Conservation (phyloP, 495 filamentous ascomycete genomes). For the Jackrogersella minutella region DNA sequence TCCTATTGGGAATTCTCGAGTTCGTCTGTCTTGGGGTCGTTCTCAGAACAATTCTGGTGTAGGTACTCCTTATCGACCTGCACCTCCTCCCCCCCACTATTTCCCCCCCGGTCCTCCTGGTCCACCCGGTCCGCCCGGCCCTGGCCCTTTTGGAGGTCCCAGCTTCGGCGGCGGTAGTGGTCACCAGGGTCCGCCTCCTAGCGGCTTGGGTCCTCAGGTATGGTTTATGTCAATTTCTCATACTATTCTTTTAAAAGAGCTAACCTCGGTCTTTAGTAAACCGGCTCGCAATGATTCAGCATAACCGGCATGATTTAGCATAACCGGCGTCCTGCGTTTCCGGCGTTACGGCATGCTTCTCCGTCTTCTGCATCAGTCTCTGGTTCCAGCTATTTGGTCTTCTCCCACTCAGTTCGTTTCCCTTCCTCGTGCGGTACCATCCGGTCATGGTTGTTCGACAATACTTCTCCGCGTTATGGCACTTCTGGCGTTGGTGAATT, state of each 20-base stretch:
- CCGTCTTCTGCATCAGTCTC: constrained; percentile 40
- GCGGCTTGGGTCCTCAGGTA: constrained; percentile 44
- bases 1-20: constrained; percentile 97
- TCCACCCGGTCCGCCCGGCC: constrained; percentile 59
- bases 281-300: constrained; percentile 20
- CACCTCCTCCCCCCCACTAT: constrained; percentile 88
- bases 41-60: constrained; percentile 99
- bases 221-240: not conserved
- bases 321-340: constrained; percentile 47
- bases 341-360: constrained; percentile 47
- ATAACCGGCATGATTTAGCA: constrained; percentile 35
- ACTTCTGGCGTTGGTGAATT: constrained; percentile 38
- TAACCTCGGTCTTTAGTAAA: constrained; percentile 24
- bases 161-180: constrained; percentile 40
- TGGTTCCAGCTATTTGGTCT: constrained; percentile 42
- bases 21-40: constrained; percentile 95
- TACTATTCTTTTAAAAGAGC: constrained; percentile 1
- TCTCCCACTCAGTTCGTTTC: constrained; percentile 22
- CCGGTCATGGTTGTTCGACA: constrained; percentile 26
- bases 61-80: constrained; percentile 95
- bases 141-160: constrained; percentile 41
- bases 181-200: constrained; percentile 42
- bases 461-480: constrained; percentile 29
- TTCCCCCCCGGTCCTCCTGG: constrained; percentile 78
- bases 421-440: constrained; percentile 18